Conservation (phyloP, 129 eudicot species). For the Arctium minus region DNA sequence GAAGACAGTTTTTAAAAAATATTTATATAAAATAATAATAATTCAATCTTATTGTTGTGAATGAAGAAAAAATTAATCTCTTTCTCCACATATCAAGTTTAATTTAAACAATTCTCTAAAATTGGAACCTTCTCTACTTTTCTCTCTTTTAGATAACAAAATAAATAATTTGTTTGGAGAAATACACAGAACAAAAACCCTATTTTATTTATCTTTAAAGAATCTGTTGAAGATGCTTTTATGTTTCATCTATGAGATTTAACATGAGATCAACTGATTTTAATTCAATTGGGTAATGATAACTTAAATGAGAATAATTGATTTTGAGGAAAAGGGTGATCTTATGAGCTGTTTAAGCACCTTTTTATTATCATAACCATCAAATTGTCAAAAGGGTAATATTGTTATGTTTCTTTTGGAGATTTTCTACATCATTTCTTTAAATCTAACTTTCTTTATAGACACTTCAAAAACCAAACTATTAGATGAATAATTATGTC, state of each 20-base stretch:
- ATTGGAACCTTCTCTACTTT: too few relatives aligned
- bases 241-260: background rate
- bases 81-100: too few relatives aligned
- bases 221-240: too few relatives aligned
- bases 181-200: too few relatives aligned
- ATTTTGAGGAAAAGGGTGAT: slow-evolving; percentile 25
- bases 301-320: slow-evolving; percentile 16
- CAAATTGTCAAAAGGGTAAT: slow-evolving; percentile 27
- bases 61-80: too few relatives aligned
- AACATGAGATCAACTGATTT: background rate
- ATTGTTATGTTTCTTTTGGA: slow-evolving; percentile 14
- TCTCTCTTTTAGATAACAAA: too few relatives aligned
- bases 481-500: background rate
- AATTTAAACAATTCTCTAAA: too few relatives aligned
- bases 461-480: slow-evolving; percentile 2
- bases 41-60: too few relatives aligned
- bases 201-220: too few relatives aligned
- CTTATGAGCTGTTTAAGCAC: slow-evolving; percentile 29
- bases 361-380: slow-evolving; percentile 18
- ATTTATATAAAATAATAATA: too few relatives aligned
- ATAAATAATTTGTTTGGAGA: too few relatives aligned
- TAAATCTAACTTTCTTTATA: slow-evolving; percentile 3
- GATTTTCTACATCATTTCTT: slow-evolving; percentile 31
- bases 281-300: slow-evolving; percentile 22
- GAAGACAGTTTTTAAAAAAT: too few relatives aligned